Evolutionary conservation across 139 green algal species (phyloP), one percentile per base, ranked within the genome.

Genomic region (Closterium sp.): DNA sequence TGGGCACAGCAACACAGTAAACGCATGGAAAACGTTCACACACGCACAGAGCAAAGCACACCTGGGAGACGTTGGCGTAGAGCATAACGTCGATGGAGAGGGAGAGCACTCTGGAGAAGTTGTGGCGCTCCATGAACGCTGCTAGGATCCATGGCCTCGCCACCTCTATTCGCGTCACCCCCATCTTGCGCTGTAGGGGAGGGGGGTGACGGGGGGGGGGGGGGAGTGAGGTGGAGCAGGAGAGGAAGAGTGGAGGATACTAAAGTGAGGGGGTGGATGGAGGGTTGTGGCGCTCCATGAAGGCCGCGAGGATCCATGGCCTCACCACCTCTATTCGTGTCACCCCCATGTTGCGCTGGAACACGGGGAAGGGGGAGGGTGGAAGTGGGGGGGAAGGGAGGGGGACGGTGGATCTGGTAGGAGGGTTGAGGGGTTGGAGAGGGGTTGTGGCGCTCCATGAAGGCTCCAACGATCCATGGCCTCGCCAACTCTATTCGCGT

Each of bases 11-110:
- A 2, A 38, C 32, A 38, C 2, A 38, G 32, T n/a, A n/a, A n/a
- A n/a, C n/a, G n/a, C n/a, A n/a, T n/a, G n/a, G n/a, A n/a, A n/a
- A n/a, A n/a, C n/a, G n/a, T n/a, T n/a, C n/a, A n/a, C n/a, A n/a
- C n/a, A n/a, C n/a, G n/a, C n/a, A n/a, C n/a, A n/a, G 2, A 3
- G 32, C 45, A 70, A 4, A 70, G 6, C 73, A 22, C 11, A 70
- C 45, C 5, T 70, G 5, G 4, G 89, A 88, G 10, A 42, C 10
- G 11, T 92, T 92, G 89, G 89, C 89, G 38, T 92, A 92, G 2
- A 92, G 89, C 89, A 88, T 92, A 22, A 92, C 89, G 32, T 92
- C 89, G 21, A 31, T 50, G n/a, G 42, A 89, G 30, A 92, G 89
- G 9, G 38, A 87, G 9, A 92, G 89, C 32, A 85, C 89, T 28